Conservation (phyloP, 2,329 filamentous ascomycete genomes). For the Ophiostoma piceae region DNA sequence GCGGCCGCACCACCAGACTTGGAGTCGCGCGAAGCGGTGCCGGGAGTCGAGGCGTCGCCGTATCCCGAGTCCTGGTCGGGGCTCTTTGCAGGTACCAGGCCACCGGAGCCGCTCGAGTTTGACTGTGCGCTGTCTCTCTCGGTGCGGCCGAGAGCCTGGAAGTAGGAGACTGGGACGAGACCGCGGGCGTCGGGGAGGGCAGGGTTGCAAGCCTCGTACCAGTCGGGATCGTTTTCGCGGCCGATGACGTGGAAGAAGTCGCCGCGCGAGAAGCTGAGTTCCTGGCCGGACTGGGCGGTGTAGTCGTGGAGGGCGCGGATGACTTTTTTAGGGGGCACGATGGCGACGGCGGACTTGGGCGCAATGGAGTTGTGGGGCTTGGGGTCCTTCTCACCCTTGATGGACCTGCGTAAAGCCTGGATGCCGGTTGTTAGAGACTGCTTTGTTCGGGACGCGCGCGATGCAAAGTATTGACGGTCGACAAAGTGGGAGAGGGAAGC, state of each 20-base stretch:
- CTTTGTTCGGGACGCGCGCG: slow-evolving; percentile 18
- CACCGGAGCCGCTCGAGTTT: slow-evolving; percentile 44
- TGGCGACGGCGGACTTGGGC: slow-evolving; percentile 80
- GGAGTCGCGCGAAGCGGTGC: slow-evolving; percentile 18
- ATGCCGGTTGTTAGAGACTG: slow-evolving; percentile 44
- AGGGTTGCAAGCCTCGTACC: slow-evolving; percentile 98
- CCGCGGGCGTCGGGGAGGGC: slow-evolving; percentile 79
- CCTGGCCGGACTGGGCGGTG: slow-evolving; percentile 66
- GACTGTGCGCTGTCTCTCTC: slow-evolving; percentile 81
- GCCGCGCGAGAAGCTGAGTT: slow-evolving; percentile 86
- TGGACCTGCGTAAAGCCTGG: slow-evolving; percentile 76
- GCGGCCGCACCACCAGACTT: slow-evolving; percentile 10
- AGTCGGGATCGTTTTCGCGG: slow-evolving; percentile 87
- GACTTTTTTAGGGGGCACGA: slow-evolving; percentile 91
- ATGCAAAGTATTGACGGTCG: neutral
- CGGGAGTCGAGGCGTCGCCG: slow-evolving; percentile 48
- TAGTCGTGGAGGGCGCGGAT: slow-evolving; percentile 97
- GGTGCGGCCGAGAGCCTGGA: slow-evolving; percentile 86
- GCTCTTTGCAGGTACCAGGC: slow-evolving; percentile 37
- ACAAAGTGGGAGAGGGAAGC: neutral
- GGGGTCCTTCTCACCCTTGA: slow-evolving; percentile 82
- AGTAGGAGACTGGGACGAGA: slow-evolving; percentile 88
- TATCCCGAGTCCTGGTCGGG: slow-evolving; percentile 90
- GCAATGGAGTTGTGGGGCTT: slow-evolving; percentile 70
- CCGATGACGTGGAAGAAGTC: slow-evolving; percentile 98